Conservation (phyloP, 2,329 filamentous ascomycete species). For the Colletotrichum liaoningense region DNA sequence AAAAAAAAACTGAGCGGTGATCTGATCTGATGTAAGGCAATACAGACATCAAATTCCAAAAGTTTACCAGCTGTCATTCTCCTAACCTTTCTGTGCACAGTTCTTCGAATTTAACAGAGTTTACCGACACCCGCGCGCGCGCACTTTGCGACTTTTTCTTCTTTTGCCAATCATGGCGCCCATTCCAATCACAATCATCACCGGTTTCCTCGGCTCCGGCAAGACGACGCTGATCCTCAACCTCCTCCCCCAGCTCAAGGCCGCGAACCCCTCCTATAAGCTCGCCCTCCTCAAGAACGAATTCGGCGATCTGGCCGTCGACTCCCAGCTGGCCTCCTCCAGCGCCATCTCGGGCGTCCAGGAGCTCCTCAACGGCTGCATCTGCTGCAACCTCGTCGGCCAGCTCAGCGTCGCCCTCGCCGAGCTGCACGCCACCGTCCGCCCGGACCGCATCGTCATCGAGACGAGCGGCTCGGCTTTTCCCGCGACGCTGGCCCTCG, state of each 20-base stretch:
- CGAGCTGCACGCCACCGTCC: constrained; percentile 70
- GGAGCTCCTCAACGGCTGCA: constrained; percentile 95
- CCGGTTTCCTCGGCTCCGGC: constrained; percentile 94
- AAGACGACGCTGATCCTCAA: constrained; percentile 97
- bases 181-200: constrained; percentile 93
- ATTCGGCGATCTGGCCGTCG: constrained; percentile 93
- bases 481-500: constrained; percentile 89
- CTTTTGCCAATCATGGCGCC: constrained; percentile 63
- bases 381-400: constrained; percentile 98
- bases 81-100: neutral
- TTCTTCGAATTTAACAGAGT: neutral
- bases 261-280: constrained; percentile 79
- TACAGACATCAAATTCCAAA: constrained; percentile 29
- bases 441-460: constrained; percentile 88
- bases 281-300: constrained; percentile 98
- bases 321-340: constrained; percentile 88
- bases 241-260: constrained; percentile 87
- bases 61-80: neutral
- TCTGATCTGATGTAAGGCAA: constrained; percentile 9
- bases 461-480: constrained; percentile 93
- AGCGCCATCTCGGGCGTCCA: constrained; percentile 88
- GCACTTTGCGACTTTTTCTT: neutral
- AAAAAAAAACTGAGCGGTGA: constrained; percentile 22
- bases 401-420: constrained; percentile 84
- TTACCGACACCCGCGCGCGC: neutral